Evolutionary conservation across 306 rosid species (phyloP), one percentile per base, ranked within the genome.

Genomic region (Albizia julibrissin): DNA sequence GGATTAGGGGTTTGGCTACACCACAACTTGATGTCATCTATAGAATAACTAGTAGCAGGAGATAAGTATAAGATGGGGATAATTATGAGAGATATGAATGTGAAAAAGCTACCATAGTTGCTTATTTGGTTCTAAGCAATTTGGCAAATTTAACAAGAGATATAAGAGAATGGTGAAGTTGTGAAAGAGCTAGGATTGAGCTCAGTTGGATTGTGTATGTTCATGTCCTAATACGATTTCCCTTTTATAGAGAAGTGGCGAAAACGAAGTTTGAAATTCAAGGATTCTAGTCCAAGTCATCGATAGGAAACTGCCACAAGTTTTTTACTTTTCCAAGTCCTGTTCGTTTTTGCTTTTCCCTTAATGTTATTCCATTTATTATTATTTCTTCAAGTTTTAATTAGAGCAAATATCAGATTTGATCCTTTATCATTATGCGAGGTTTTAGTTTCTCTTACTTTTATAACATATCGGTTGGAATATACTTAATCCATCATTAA

Each of bases 1-100:
- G 94, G 94, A 78, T 89, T 58, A 1, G 97, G 97, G 8, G 97
- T 89, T 82, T 92, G 88, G 85, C 62, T 82, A 26, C 97, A 92
- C 94, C 94, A 90, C 0, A 21, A 24, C 43, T 87, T 87, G 0
- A 86, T 11, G 10, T 90, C 91, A 10, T 78, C 2, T 0, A 15
- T 0, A n/a, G 90, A 68, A 80, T 88, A 87, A 0, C 72, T 42
- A 34, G 73, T 50, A 10, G 24, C 73, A 1, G 14, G 7, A 33
- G 74, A n/a, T n/a, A n/a, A n/a, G n/a, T n/a, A n/a, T n/a, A n/a
- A n/a, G n/a, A n/a, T n/a, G n/a, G n/a, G n/a, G n/a, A n/a, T n/a
- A n/a, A n/a, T n/a, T n/a, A n/a, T n/a, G n/a, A n/a, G n/a, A n/a
- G n/a, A n/a, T n/a, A n/a, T n/a, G n/a, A n/a, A n/a, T n/a, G n/a